Conservation (phyloP, 2,329 filamentous ascomycete species). For the Botryotinia calthae region DNA sequence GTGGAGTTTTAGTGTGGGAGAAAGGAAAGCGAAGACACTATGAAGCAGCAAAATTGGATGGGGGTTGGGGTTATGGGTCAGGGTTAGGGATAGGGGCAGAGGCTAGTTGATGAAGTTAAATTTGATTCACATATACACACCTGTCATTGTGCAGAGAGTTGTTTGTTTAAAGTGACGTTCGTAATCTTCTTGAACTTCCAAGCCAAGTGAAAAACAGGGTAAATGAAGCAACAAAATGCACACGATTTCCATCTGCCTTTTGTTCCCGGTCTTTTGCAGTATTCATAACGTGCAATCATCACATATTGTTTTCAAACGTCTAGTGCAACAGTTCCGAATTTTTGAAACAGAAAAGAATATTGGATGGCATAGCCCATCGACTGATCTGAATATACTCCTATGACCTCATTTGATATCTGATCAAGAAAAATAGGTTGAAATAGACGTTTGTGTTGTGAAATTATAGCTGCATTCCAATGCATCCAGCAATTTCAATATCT, state of each 20-base stretch:
- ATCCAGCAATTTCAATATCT: not conserved
- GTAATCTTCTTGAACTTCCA: too few relatives aligned
- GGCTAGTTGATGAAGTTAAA: not conserved
- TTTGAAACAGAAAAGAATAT: not conserved
- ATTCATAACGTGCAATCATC: not conserved
- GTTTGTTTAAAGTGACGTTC: not conserved
- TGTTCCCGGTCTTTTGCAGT: too few relatives aligned
- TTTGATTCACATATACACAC: not conserved
- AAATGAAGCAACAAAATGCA: not conserved
- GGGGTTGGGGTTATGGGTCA: not conserved
- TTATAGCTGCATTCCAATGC: fast-evolving
- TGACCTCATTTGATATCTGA: not conserved
- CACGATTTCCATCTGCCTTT: fast-evolving
- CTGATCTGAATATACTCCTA: not conserved
- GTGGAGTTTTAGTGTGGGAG: not conserved
- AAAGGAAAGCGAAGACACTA: not conserved
- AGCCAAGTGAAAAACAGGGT: not conserved
- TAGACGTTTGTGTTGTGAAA: not conserved
- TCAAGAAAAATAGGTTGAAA: not conserved
- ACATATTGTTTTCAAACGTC: fast-evolving
- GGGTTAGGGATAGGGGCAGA: not conserved
- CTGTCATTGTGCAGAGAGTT: not conserved
- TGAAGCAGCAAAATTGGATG: not conserved
- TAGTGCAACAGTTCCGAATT: not conserved
- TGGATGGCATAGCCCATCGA: not conserved